Conservation (phyloP, 768 basidiomycete species). For the Mycena galericulata region DNA sequence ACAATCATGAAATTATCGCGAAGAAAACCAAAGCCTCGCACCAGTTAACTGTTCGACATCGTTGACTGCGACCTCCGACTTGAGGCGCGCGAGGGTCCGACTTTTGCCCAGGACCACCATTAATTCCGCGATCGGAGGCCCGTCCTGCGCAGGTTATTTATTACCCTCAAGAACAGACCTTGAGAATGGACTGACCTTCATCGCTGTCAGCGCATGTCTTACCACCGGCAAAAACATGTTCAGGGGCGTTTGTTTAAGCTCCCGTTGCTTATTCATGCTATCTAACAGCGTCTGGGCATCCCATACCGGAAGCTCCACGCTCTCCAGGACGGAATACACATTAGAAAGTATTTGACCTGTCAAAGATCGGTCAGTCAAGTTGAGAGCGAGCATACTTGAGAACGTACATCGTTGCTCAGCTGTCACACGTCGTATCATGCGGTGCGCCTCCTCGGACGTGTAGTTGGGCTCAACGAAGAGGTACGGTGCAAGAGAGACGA, state of each 20-base stretch:
- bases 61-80: too few species aligned
- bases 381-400: not conserved
- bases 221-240: slow-evolving; percentile 79
- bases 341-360: slow-evolving; percentile 49
- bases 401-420: slow-evolving; percentile 59
- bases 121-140: slow-evolving; percentile 59
- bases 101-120: slow-evolving; percentile 57
- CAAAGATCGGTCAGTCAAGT: slow-evolving; percentile 5
- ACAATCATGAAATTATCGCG: too few species aligned
- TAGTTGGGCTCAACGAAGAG: slow-evolving; percentile 83
- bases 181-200: slow-evolving; percentile 68
- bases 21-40: too few species aligned
- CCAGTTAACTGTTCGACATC: not conserved
- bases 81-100: slow-evolving; percentile 50
- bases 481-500: slow-evolving; percentile 76
- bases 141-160: slow-evolving; percentile 51
- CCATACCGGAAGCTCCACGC: slow-evolving; percentile 52
- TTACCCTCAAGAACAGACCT: not conserved
- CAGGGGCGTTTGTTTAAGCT: slow-evolving; percentile 51
- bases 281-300: slow-evolving; percentile 48
- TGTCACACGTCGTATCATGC: slow-evolving; percentile 60
- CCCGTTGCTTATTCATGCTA: slow-evolving; percentile 59
- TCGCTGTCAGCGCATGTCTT: slow-evolving; percentile 83
- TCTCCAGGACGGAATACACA: slow-evolving; percentile 45
- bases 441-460: slow-evolving; percentile 62